Evolutionary conservation across 805 yeast genomes (phyloP).

Genomic region (Wickerhamomyces xylosicus): DNA sequence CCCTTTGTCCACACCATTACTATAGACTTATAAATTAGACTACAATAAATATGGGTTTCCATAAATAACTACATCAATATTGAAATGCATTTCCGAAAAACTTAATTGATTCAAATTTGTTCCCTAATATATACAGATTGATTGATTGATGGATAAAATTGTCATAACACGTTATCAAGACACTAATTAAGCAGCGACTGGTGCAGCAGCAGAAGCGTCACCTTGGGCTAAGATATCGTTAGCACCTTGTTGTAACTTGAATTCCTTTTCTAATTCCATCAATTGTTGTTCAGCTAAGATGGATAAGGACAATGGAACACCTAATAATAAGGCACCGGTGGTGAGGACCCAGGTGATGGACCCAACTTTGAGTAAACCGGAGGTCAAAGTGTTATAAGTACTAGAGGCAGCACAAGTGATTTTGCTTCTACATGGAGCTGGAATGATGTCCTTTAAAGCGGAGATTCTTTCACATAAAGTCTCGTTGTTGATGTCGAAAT

Average conservation of each 20-base stretch:
- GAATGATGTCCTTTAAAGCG: constrained; percentile 85
- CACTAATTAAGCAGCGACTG: constrained; percentile 18
- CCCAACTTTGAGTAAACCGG: constrained; percentile 55
- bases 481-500: constrained; percentile 78
- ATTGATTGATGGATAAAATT: too few relatives aligned
- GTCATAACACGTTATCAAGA: too few relatives aligned
- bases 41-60: too few relatives aligned
- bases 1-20: neutral
- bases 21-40: neutral
- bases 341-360: constrained; percentile 76
- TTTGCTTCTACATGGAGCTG: constrained; percentile 71
- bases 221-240: constrained; percentile 68
- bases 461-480: constrained; percentile 76
- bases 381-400: constrained; percentile 29
- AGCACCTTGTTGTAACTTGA: constrained; percentile 71
- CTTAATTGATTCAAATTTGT: too few relatives aligned
- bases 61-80: too few relatives aligned
- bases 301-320: constrained; percentile 87
- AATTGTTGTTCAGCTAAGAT: constrained; percentile 89
- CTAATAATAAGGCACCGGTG: constrained; percentile 74
- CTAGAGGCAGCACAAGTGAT: constrained; percentile 24
- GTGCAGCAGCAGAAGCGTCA: constrained; percentile 26
- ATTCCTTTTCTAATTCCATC: constrained; percentile 88
- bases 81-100: too few relatives aligned
- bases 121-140: neutral